These are phyloP conservation scores for Solanum phureja DNA, from an alignment of 257 asterid species.

Conservation along the genomic window DNA sequence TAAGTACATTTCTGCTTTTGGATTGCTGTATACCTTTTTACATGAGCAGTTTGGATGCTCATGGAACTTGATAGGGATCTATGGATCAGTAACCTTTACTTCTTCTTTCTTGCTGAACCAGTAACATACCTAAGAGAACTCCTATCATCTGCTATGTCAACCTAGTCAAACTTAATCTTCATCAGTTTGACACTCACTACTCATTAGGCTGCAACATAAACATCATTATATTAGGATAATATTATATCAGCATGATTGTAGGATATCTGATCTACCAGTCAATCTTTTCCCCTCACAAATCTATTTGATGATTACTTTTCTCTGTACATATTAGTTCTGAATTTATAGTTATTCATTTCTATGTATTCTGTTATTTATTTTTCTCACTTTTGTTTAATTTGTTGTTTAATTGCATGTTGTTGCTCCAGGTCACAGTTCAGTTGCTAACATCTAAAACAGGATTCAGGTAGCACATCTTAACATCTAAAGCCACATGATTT, in stretches of 20 bases:
- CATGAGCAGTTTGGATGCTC: background rate
- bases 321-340: background rate
- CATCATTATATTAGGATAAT: background rate
- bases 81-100: background rate
- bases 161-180: background rate
- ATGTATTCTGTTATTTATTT: background rate
- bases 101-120: background rate
- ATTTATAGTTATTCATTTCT: background rate
- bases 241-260: background rate
- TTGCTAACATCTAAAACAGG: conserved; percentile 97
- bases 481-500: conserved; percentile 7
- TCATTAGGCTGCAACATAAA: background rate
- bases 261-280: background rate
- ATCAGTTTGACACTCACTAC: background rate
- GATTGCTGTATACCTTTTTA: background rate
- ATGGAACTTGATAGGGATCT: background rate
- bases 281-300: background rate
- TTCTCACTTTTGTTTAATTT: background rate
- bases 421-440: conserved; percentile 79
- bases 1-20: background rate
- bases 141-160: background rate
- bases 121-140: background rate
- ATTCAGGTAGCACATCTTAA: conserved; percentile 56
- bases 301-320: background rate
- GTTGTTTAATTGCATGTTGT: conserved; percentile 13